phyloP scores from a whole-genome alignment of 129 eudicot genomes.

The Artemisia annua region DNA sequence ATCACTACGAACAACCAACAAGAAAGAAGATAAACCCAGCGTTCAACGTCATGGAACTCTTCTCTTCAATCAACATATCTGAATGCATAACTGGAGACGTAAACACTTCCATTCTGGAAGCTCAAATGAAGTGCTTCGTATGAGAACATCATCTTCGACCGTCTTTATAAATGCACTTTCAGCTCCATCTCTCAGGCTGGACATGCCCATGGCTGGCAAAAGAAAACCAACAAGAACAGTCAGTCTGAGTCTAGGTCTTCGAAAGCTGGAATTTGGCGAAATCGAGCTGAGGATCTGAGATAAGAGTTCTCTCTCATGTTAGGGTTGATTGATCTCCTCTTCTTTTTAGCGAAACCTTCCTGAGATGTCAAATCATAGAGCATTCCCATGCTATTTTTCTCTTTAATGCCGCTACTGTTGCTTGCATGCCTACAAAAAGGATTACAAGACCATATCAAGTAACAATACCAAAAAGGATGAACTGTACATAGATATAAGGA shows the following conservation, averaged over 20 bases:
- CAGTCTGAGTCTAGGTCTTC: slow-evolving; percentile 60
- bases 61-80: background rate
- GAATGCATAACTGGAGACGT: background rate
- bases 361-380: slow-evolving; percentile 49
- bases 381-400: slow-evolving; percentile 48
- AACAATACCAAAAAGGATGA: background rate
- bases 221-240: background rate
- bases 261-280: slow-evolving; percentile 48
- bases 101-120: background rate
- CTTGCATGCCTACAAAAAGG: slow-evolving; percentile 40
- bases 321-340: slow-evolving; percentile 57
- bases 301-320: slow-evolving; percentile 41
- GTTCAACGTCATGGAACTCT: background rate
- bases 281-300: slow-evolving; percentile 47
- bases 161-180: background rate
- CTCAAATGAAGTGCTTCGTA: background rate
- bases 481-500: too few species aligned
- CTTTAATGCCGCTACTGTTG: slow-evolving; percentile 37
- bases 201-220: background rate
- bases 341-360: slow-evolving; percentile 56
- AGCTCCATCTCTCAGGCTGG: slow-evolving; percentile 15
- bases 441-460: background rate
- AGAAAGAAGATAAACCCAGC: background rate
- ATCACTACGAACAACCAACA: background rate
- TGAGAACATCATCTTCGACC: background rate